Evolutionary conservation across 2,329 filamentous ascomycete species (phyloP).

Genomic region (Pseudogymnoascus destructans): DNA sequence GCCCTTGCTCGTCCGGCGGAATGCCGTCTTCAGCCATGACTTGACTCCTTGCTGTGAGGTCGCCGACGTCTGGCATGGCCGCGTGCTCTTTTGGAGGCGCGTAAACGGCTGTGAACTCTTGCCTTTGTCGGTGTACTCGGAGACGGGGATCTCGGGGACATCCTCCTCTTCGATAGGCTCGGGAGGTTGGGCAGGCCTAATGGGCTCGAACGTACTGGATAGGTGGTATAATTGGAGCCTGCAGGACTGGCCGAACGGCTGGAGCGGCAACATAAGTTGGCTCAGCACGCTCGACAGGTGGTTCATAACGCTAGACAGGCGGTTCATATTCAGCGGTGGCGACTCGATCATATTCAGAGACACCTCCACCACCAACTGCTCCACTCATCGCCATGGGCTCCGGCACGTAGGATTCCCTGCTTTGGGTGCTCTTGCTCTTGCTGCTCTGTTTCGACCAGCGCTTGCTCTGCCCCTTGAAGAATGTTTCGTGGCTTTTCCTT

Average conservation of each 20-base stretch:
- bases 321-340: background rate
- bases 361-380: background rate
- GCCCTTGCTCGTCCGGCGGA: slow-evolving; percentile 27
- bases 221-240: background rate
- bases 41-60: slow-evolving; percentile 30
- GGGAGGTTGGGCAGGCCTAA: slow-evolving; percentile 16
- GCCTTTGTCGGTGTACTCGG: slow-evolving; percentile 12
- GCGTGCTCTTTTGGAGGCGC: slow-evolving; percentile 15
- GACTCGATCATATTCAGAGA: background rate
- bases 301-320: too few relatives aligned
- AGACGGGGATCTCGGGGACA: slow-evolving; percentile 16
- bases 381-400: background rate
- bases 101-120: slow-evolving; percentile 17
- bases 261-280: background rate
- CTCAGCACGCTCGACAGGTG: background rate
- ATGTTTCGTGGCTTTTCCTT: slow-evolving; percentile 39
- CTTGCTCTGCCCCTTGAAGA: slow-evolving; percentile 34
- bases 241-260: background rate
- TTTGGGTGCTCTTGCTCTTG: slow-evolving; percentile 10
- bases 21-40: slow-evolving; percentile 42
- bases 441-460: slow-evolving; percentile 31
- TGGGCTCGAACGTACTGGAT: background rate
- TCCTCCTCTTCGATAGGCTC: slow-evolving; percentile 21
- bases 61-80: slow-evolving; percentile 13
- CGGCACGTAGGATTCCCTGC: slow-evolving; percentile 11